phyloP scores from a whole-genome alignment of 2,329 filamentous ascomycete genomes.

The Diplodia scrobiculata region DNA sequence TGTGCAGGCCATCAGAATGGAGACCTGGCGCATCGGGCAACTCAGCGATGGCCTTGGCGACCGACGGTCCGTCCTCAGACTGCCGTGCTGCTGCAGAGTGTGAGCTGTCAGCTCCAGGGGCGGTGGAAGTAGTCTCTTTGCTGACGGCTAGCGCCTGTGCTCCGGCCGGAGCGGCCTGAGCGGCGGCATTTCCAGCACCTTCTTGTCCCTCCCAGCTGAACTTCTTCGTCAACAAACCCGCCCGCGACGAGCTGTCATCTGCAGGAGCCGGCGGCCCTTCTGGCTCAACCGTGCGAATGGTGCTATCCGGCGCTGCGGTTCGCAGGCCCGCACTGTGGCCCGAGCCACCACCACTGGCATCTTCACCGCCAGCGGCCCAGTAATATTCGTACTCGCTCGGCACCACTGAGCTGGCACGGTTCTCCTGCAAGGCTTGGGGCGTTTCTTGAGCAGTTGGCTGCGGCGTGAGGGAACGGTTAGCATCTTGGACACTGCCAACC shows the following conservation, averaged over 20 bases:
- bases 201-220: constrained; percentile 45
- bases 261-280: constrained; percentile 8
- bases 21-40: constrained; percentile 19
- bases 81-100: neutral
- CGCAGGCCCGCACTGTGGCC: constrained; percentile 6
- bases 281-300: constrained; percentile 23
- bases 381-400: constrained; percentile 69
- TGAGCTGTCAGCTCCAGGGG: constrained; percentile 11
- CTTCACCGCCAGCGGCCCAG: constrained; percentile 55
- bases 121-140: constrained; percentile 13
- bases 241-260: constrained; percentile 12
- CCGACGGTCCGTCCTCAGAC: constrained; percentile 10
- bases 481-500: constrained; percentile 9
- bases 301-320: constrained; percentile 15
- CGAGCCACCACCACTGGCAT: constrained; percentile 9
- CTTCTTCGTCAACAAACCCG: constrained; percentile 37
- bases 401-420: constrained; percentile 64
- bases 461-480: constrained; percentile 8
- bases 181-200: constrained; percentile 27
- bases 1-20: constrained; percentile 30
- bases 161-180: constrained; percentile 15
- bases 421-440: constrained; percentile 32
- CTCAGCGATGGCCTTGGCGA: constrained; percentile 19
- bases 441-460: constrained; percentile 13
- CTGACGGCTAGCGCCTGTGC: constrained; percentile 14